Evolutionary conservation across 1,284 basidiomycete species (phyloP).

Genomic region (Sutorius eximius): DNA sequence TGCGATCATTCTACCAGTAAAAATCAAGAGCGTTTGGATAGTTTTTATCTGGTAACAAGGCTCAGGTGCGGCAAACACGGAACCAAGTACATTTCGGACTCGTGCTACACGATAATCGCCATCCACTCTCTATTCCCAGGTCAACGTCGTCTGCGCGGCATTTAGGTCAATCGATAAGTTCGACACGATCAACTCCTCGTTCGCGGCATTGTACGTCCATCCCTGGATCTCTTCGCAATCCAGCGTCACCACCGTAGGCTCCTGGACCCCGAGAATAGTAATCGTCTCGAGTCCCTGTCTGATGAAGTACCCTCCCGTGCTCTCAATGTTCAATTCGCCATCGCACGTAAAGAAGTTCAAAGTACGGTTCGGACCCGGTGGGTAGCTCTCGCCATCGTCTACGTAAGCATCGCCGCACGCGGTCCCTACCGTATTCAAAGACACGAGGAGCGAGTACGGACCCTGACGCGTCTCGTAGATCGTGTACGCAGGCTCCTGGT

Average conservation of each 20-base stretch:
- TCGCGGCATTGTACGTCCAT: slow-evolving; percentile 38
- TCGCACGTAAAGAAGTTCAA: slow-evolving; percentile 41
- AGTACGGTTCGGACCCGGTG: slow-evolving; percentile 49
- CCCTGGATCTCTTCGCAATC: slow-evolving; percentile 28
- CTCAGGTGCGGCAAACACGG: background rate
- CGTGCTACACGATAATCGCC: background rate
- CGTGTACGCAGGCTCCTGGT: slow-evolving; percentile 50
- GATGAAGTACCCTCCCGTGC: slow-evolving; percentile 45
- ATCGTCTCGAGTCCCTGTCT: slow-evolving; percentile 44
- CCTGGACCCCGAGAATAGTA: slow-evolving; percentile 48
- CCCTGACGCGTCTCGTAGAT: slow-evolving; percentile 47
- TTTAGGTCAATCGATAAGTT: slow-evolving; percentile 40
- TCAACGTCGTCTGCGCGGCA: slow-evolving; percentile 11
- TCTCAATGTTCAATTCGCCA: slow-evolving; percentile 38
- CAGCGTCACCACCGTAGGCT: slow-evolving; percentile 38
- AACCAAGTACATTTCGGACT: background rate
- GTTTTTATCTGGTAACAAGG: background rate
- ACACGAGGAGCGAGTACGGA: slow-evolving; percentile 49
- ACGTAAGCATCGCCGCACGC: slow-evolving; percentile 52
- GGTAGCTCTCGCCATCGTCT: slow-evolving; percentile 56
- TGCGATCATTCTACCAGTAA: too few species aligned
- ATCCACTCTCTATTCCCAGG: slow-evolving; percentile 22
- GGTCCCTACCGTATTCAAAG: slow-evolving; percentile 40
- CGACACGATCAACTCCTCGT: slow-evolving; percentile 36
- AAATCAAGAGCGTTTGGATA: background rate